Percentiles rank a stretch among this genome's conserved stretches.
Conservation (phyloP, 2,329 filamentous ascomycete genomes). For the Whalleya microplaca region DNA sequence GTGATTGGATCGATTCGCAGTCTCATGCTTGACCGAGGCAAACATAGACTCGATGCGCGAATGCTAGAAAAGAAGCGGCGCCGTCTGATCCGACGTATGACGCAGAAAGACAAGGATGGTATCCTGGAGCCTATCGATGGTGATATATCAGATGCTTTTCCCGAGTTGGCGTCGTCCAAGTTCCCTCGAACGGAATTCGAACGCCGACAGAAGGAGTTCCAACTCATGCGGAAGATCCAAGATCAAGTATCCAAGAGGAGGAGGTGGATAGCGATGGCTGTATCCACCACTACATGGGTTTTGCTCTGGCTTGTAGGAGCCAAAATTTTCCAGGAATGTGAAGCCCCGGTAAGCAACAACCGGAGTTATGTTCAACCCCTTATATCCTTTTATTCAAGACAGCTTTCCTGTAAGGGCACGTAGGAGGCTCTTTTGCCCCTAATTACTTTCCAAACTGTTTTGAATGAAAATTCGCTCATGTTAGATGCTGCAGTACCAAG, state of each 20-base stretch:
- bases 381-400: not conserved
- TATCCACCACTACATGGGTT: conserved; percentile 70
- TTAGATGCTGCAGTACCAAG: conserved; percentile 46
- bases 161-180: conserved; percentile 20
- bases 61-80: conserved; percentile 64
- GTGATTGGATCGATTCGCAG: conserved; percentile 80
- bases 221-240: conserved; percentile 83
- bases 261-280: conserved; percentile 72
- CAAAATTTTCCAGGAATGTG: conserved; percentile 66
- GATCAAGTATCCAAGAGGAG: conserved; percentile 64
- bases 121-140: conserved; percentile 54
- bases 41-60: conserved; percentile 56
- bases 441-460: not conserved
- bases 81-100: conserved; percentile 49
- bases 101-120: conserved; percentile 48
- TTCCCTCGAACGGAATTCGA: conserved; percentile 51
- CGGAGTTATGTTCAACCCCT: too few relatives aligned
- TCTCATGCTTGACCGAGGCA: conserved; percentile 62
- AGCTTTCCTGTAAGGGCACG: not conserved
- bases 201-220: conserved; percentile 71
- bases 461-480: not conserved
- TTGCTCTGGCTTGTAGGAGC: conserved; percentile 82
- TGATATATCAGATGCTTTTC: conserved; percentile 20
- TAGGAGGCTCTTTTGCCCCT: not conserved
- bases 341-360: conserved; percentile 36